Evolutionary conservation across 2,329 filamentous ascomycete genomes (phyloP), one percentile per base, ranked within the genome.

Genomic region (Xylariaceae sp.): DNA sequence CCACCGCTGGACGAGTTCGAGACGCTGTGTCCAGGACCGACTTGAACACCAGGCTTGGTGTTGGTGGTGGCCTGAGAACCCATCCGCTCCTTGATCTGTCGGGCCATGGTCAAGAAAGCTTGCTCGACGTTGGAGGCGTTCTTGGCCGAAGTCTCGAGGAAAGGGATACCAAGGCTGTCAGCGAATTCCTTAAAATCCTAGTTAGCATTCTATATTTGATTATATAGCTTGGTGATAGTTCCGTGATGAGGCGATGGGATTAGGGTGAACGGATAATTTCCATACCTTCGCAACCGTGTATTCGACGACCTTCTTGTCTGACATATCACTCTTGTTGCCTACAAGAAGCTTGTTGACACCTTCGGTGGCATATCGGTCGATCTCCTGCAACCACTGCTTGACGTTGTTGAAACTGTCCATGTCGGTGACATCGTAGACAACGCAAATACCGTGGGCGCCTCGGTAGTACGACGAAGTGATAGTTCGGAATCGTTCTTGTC

Each of bases 401-500:
- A 99, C 95, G 82, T 98, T 99, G 88, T 99, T 98, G 91, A 99
- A 99, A 26, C 91, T 96, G 77, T 98, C 95, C 93, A 98, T 97
- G 77, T 99, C 95, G 67, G 95, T 99, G 73, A 99, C 95, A 88
- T 99, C 95, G 85, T 98, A 99, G 75, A 99, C 95, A 68, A 99
- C 93, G 80, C 95, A 99, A 80, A 99, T 99, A 70, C 95, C 95
- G 80, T 98, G 95, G 67, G 95, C 95, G 72, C 95, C 95, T 74
- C 95, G 91, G 84, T 99, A 99, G 86, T 99, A 99, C 60, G 95
- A 98, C 42, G 93, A 98, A 61, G 95, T 99, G 81, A 99, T 99
- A 71, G 95, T 99, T 77, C 95, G 89, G 91, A 99, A 99, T 73
- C 95, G 92, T 81, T 99, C 95, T 81, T 99, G 95, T 68, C 95